phyloP scores from a whole-genome alignment of 2,329 filamentous ascomycete genomes.

The Biscogniauxia mediterranea region DNA sequence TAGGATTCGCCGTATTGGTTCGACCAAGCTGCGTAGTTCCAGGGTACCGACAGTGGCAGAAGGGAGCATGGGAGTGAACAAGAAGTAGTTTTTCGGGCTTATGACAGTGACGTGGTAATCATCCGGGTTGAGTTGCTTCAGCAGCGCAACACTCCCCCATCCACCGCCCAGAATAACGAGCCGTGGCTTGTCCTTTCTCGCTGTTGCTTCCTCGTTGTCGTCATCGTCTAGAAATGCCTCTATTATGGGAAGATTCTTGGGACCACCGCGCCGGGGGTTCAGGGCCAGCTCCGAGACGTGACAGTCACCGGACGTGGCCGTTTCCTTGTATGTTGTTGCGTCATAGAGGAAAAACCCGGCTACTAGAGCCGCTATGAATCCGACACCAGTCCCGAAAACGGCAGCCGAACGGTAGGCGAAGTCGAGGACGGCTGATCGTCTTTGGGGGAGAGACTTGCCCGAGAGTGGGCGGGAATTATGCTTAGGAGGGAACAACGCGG shows the following conservation, averaged over 20 bases:
- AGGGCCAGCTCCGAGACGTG: conserved; percentile 82
- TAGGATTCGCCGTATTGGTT: conserved; percentile 86
- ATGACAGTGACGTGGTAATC: conserved; percentile 96
- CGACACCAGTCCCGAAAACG: conserved; percentile 71
- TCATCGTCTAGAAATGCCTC: conserved; percentile 88
- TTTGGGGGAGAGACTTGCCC: conserved; percentile 51
- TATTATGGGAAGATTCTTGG: conserved; percentile 91
- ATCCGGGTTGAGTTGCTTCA: conserved; percentile 86
- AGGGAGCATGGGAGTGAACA: conserved; percentile 97
- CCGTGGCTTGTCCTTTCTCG: conserved; percentile 82
- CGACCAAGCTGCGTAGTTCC: conserved; percentile 85
- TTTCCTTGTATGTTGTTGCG: conserved; percentile 81
- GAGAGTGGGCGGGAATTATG: conserved; percentile 44
- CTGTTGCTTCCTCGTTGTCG: conserved; percentile 67
- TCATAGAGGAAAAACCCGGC: conserved; percentile 92
- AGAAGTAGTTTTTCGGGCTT: conserved; percentile 92
- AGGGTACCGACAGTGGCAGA: conserved; percentile 95
- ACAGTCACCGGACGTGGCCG: conserved; percentile 66
- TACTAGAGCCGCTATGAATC: conserved; percentile 66
- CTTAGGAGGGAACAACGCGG: conserved; percentile 23
- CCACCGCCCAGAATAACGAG: conserved; percentile 91
- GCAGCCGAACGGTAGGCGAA: conserved; percentile 70
- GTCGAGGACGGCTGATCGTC: conserved; percentile 47
- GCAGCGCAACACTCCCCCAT: conserved; percentile 88
- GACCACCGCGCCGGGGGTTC: conserved; percentile 77